Percentiles rank a stretch among this genome's conserved stretches.
phyloP scores from a whole-genome alignment of 2,329 filamentous ascomycete genomes.

The Pestalotiopsis sp. region DNA sequence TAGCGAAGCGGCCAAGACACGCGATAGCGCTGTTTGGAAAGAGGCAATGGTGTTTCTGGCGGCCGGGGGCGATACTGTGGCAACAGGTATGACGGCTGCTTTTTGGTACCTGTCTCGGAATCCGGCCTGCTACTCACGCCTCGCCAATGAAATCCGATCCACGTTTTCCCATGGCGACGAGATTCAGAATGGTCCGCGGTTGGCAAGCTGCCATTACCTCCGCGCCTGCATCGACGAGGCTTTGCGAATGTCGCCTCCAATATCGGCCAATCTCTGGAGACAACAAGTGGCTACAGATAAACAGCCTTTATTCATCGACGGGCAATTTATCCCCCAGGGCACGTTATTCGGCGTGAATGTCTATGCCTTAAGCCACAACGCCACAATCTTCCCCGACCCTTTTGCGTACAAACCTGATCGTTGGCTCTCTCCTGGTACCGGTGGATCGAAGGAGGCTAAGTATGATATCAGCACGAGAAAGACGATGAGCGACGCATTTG shows the following conservation, averaged over 20 bases:
- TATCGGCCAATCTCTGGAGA: constrained; percentile 33
- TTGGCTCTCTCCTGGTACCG: constrained; percentile 28
- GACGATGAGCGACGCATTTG: not conserved
- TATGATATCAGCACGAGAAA: not conserved
- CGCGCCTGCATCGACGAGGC: constrained; percentile 32
- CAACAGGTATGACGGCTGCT: constrained; percentile 29
- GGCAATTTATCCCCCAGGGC: constrained; percentile 31
- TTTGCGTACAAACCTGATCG: constrained; percentile 33
- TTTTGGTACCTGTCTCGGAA: constrained; percentile 37
- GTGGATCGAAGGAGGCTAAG: constrained; percentile 26
- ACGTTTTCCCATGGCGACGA: constrained; percentile 32
- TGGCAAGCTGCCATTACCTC: constrained; percentile 41
- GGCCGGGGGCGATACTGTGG: constrained; percentile 29
- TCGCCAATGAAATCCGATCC: constrained; percentile 32
- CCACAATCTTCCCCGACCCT: constrained; percentile 26
- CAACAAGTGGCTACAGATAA: not conserved
- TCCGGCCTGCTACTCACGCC: constrained; percentile 24
- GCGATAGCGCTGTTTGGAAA: not conserved
- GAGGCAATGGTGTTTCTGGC: constrained; percentile 10
- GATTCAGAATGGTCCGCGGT: constrained; percentile 28
- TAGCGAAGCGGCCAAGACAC: not conserved
- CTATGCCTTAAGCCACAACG: constrained; percentile 38
- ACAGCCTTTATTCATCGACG: constrained; percentile 23
- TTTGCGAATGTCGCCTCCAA: constrained; percentile 42
- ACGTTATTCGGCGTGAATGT: constrained; percentile 31